These are phyloP conservation scores for Thermoascus crustaceus DNA, from an alignment of 2,329 filamentous ascomycete species.

Conservation along the genomic window DNA sequence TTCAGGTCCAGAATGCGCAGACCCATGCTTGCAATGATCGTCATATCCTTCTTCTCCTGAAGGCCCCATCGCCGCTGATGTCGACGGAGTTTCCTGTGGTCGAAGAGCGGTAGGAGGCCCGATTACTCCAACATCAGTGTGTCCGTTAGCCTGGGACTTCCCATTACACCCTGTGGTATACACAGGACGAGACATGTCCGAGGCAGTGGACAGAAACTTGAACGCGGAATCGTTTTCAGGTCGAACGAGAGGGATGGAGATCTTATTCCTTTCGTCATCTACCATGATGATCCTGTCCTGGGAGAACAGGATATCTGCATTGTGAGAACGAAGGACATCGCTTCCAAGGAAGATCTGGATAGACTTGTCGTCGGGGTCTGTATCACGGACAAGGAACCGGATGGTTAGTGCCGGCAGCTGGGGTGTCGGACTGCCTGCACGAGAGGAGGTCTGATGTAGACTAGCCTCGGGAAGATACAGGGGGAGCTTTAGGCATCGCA, in stretches of 20 bases:
- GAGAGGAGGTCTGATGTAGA: slow-evolving; percentile 61
- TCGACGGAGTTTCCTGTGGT: slow-evolving; percentile 19
- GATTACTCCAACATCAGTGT: slow-evolving; percentile 25
- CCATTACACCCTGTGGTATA: slow-evolving; percentile 4
- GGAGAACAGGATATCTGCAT: slow-evolving; percentile 84
- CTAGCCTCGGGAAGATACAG: slow-evolving; percentile 90
- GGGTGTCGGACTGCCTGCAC: slow-evolving; percentile 62
- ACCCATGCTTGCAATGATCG: slow-evolving; percentile 13
- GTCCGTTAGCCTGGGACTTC: slow-evolving; percentile 12
- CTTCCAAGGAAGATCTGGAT: slow-evolving; percentile 88
- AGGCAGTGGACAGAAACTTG: slow-evolving; percentile 62
- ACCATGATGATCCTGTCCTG: slow-evolving; percentile 83
- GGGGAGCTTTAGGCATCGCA: slow-evolving; percentile 63
- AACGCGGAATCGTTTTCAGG: slow-evolving; percentile 80
- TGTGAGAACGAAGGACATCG: slow-evolving; percentile 76
- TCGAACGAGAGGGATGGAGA: slow-evolving; percentile 84
- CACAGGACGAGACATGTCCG: slow-evolving; percentile 13
- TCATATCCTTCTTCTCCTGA: slow-evolving; percentile 17
- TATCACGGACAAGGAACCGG: slow-evolving; percentile 63
- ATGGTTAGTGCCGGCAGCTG: slow-evolving; percentile 76
- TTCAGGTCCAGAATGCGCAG: slow-evolving; percentile 9
- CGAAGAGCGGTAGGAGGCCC: slow-evolving; percentile 18
- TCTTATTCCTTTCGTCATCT: slow-evolving; percentile 75
- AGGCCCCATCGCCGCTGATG: slow-evolving; percentile 15
- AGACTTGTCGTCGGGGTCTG: slow-evolving; percentile 42